These are phyloP conservation scores for Dryas octopetala DNA, from an alignment of 306 rosid species.

Conservation along the genomic window DNA sequence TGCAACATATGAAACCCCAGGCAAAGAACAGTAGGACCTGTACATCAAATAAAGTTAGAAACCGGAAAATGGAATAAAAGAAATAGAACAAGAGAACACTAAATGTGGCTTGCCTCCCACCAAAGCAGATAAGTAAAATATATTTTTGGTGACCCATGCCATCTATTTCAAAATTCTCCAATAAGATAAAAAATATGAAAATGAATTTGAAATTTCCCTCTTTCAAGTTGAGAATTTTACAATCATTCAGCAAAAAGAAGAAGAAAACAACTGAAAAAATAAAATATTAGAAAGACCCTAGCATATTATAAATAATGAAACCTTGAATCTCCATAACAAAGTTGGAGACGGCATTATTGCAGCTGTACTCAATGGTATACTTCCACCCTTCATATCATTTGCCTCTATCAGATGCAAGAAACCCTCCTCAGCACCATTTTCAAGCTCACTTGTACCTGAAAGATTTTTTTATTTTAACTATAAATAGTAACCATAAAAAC, in stretches of 20 bases:
- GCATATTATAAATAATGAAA: constrained; percentile 24
- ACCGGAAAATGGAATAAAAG: constrained; percentile 13
- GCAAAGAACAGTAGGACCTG: constrained; percentile 76
- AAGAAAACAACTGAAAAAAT: not conserved
- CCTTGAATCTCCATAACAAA: constrained; percentile 92
- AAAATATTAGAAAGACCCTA: not conserved
- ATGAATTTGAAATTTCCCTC: constrained; percentile 11
- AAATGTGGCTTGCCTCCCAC: not conserved
- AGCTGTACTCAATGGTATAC: constrained; percentile 37
- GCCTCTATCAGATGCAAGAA: constrained; percentile 49
- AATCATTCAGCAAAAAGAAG: not conserved
- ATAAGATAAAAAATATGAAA: not conserved
- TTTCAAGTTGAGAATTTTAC: not conserved
- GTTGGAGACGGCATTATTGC: constrained; percentile 82
- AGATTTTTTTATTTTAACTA: constrained; percentile 19
- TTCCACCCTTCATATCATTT: constrained; percentile 50
- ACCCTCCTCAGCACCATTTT: constrained; percentile 69
- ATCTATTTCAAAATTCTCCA: not conserved
- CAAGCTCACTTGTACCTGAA: constrained; percentile 56
- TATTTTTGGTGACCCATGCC: not conserved
- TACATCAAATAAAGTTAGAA: constrained; percentile 41
- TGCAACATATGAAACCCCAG: constrained; percentile 93
- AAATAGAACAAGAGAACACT: constrained; percentile 8
- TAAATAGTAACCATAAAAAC: constrained; percentile 13
- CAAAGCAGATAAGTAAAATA: not conserved